phyloP scores from a whole-genome alignment of 805 yeast species.

The Deakozyma indianensis region DNA sequence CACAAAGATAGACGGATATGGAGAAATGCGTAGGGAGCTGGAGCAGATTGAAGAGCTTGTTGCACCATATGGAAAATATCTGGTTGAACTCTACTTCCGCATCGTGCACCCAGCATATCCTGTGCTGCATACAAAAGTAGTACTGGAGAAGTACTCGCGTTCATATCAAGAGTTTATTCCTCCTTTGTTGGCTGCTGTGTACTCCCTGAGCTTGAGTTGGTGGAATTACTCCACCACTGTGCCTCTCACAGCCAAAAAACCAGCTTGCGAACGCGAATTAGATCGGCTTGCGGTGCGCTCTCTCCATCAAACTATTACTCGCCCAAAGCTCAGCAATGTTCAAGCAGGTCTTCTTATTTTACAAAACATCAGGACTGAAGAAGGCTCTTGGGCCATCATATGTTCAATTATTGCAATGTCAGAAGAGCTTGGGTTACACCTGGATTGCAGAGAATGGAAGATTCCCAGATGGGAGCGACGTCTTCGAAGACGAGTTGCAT shows the following conservation, averaged over 20 bases:
- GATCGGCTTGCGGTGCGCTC: constrained; percentile 53
- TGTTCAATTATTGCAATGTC: constrained; percentile 79
- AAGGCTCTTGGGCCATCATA: constrained; percentile 70
- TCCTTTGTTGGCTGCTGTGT: constrained; percentile 81
- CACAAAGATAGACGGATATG: constrained; percentile 44
- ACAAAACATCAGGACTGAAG: constrained; percentile 36
- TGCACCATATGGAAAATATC: constrained; percentile 80
- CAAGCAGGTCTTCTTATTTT: constrained; percentile 28
- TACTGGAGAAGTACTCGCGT: constrained; percentile 77
- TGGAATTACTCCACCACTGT: constrained; percentile 81
- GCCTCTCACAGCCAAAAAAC: constrained; percentile 66
- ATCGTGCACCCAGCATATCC: constrained; percentile 88
- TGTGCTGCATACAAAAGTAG: constrained; percentile 77
- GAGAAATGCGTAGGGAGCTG: constrained; percentile 66
- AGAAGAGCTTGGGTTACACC: constrained; percentile 80
- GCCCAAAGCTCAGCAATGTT: constrained; percentile 74
- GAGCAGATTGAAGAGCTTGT: constrained; percentile 75
- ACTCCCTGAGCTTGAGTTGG: constrained; percentile 80
- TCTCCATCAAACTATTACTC: constrained; percentile 56
- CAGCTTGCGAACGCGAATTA: constrained; percentile 38
- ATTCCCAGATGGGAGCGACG: constrained; percentile 94
- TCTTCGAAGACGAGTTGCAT: constrained; percentile 71
- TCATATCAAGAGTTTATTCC: constrained; percentile 89
- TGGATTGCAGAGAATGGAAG: constrained; percentile 86
- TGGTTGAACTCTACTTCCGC: constrained; percentile 58